Base-by-base conservation (phyloP, 1,284 basidiomycete genomes). In the Tremellales sp. region DNA sequence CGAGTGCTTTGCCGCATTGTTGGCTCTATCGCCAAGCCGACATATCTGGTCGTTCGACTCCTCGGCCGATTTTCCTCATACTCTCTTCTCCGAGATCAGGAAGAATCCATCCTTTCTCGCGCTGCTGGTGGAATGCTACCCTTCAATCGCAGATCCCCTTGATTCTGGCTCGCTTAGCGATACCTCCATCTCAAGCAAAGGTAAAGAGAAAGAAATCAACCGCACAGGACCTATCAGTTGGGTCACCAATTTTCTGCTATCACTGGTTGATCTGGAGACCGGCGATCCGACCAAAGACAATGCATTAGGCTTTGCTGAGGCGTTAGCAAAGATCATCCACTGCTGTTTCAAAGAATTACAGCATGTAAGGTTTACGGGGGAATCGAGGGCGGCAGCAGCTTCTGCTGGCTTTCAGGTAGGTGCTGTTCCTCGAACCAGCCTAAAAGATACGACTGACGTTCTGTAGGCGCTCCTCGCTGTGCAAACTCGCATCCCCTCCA, bases 41-140 rank as follows among this genome's bases (percentile, higher is more conserved):
- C 37, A 75, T 13, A 65, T 86, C 13, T 93, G 89, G 89, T 62
- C 72, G 18, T 81, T 77, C 31, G 83, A 87, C 63, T 74, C 54
- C 3, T 69, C 70, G 0, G 58, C 69, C 3, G 69, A 73, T 28
- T 58, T 69, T 8, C 83, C 88, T 1, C 79, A 83, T 53, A 77
- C 85, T 32, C 77, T 88, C 2, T 84, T 91, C 59, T 86, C 85
- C 56, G 79, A 84, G n/a, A 79, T 92, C 60, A 87, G 85, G 66
- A 83, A 86, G 59, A 92, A 90, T 61, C 64, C 77, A 1, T 77
- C 79, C 1, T 87, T 83, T 60, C 66, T 76, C 31, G 66, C 76
- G 16, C 63, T 81, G 21, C 60, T 88, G 5, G 73, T 76, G 39
- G 0, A 40, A 38, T 19, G 39, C 34, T 46, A 50, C 50, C 33